Conservation (phyloP, 2,329 filamentous ascomycete genomes). For the Penicillium sumatraense region DNA sequence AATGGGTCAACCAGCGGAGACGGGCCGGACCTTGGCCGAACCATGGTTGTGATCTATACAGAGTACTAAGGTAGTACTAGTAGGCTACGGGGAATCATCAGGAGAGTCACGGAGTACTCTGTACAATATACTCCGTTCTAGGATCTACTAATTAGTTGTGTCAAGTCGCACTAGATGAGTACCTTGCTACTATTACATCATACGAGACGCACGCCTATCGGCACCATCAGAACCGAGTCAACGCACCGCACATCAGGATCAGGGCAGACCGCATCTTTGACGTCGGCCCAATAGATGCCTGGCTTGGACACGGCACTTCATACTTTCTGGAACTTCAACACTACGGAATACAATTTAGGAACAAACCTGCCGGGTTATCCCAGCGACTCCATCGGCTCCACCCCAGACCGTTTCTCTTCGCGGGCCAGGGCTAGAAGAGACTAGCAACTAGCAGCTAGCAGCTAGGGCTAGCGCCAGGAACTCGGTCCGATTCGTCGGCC, state of each 20-base stretch:
- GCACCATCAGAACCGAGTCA: background rate
- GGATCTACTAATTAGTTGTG: too few relatives aligned
- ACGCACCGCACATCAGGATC: background rate
- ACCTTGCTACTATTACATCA: background rate
- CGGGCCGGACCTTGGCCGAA: background rate
- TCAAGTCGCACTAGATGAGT: too few relatives aligned
- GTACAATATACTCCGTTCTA: background rate
- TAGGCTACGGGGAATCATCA: too few relatives aligned
- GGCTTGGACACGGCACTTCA: background rate
- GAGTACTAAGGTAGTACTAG: too few relatives aligned
- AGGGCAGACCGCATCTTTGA: slow-evolving; percentile 21
- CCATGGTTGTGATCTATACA: background rate
- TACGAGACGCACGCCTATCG: background rate
- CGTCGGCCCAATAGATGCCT: slow-evolving; percentile 8
- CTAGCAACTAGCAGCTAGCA: background rate
- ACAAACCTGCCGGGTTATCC: background rate
- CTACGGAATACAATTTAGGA: background rate
- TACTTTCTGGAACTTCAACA: too few relatives aligned
- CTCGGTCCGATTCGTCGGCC: background rate
- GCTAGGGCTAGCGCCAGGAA: background rate
- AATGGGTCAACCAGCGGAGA: background rate
- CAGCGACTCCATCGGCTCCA: background rate
- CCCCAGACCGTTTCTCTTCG: background rate
- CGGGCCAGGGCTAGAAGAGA: background rate
- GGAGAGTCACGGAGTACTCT: background rate